Percentiles rank a stretch among this genome's conserved stretches.
phyloP scores from a whole-genome alignment of 192 early-diverging fungal species.

The Rhizoclosmatium sp. region DNA sequence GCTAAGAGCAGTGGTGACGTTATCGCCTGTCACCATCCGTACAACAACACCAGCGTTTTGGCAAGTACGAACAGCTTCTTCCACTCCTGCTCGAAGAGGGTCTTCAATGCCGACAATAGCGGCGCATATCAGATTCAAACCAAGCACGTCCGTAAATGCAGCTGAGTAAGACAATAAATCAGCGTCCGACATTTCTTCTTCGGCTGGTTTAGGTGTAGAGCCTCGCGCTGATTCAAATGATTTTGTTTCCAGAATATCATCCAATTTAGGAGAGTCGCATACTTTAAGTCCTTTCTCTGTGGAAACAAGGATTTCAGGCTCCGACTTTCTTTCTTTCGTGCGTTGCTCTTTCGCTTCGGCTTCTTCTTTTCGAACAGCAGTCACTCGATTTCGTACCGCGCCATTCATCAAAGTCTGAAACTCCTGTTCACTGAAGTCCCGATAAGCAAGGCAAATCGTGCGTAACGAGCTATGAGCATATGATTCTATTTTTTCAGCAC shows the following conservation, averaged over 20 bases:
- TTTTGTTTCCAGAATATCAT: background rate
- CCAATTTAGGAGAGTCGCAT: background rate
- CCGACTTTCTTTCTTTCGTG: constrained; percentile 43
- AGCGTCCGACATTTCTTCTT: background rate
- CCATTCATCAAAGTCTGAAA: constrained; percentile 31
- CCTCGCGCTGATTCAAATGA: constrained; percentile 13
- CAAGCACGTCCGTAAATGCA: constrained; percentile 5
- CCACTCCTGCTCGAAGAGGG: constrained; percentile 82
- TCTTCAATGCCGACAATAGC: constrained; percentile 89
- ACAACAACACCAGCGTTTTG: constrained; percentile 85
- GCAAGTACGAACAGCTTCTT: constrained; percentile 79
- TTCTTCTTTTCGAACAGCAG: constrained; percentile 17
- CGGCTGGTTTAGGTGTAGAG: background rate
- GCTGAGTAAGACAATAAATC: constrained; percentile 26
- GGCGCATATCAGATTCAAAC: constrained; percentile 42
- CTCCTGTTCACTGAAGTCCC: constrained; percentile 36
- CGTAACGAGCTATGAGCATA: constrained; percentile 84
- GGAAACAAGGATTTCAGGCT: background rate
- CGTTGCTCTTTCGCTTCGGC: background rate
- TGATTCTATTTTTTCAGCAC: constrained; percentile 62
- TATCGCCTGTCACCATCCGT: constrained; percentile 81
- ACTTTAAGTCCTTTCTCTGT: background rate
- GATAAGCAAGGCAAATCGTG: constrained; percentile 85
- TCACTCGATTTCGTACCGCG: constrained; percentile 10
- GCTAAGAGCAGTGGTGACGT: constrained; percentile 76